Conservation (phyloP, 192 early-diverging fungal genomes). For the Linnemannia elongata region DNA sequence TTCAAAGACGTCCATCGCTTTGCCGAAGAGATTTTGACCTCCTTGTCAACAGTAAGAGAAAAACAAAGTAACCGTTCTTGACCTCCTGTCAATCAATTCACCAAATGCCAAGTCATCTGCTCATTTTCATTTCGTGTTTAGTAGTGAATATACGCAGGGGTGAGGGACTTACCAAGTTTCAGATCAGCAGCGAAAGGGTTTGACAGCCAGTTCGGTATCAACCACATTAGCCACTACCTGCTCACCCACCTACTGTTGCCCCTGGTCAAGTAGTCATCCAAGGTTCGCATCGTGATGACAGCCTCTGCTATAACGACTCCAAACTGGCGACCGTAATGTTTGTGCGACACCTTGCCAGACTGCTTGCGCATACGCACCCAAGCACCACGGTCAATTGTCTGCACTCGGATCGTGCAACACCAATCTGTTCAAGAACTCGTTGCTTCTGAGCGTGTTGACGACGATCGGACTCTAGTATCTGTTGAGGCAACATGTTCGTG, state of each 20-base stretch:
- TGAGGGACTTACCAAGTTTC: conserved; percentile 12
- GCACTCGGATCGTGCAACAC: conserved; percentile 11
- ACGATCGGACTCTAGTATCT: conserved; percentile 21
- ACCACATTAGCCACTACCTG: conserved; percentile 2
- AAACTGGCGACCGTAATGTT: conserved; percentile 21
- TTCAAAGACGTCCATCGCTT: conserved; percentile 4
- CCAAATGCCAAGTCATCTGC: neutral
- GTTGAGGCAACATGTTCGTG: neutral
- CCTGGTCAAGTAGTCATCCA: conserved; percentile 14
- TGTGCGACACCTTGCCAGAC: neutral
- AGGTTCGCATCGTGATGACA: conserved; percentile 22
- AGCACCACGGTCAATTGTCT: conserved; percentile 21
- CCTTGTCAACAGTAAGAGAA: conserved; percentile 14
- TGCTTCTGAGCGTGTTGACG: conserved; percentile 8
- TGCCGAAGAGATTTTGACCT: neutral
- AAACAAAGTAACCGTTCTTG: neutral
- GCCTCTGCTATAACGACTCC: conserved; percentile 19
- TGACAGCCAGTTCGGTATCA: conserved; percentile 18
- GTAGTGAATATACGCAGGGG: conserved; percentile 9
- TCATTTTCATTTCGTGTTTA: neutral
- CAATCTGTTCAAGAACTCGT: conserved; percentile 14
- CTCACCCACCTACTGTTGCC: conserved; percentile 12
- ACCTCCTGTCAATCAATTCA: neutral
- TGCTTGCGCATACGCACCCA: neutral
- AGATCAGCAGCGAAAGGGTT: neutral